A percentile compares a stretch with the other conserved stretches of the same genome.
Conservation (phyloP, 106 monocot genomes). For the Iris macrosiphon region DNA sequence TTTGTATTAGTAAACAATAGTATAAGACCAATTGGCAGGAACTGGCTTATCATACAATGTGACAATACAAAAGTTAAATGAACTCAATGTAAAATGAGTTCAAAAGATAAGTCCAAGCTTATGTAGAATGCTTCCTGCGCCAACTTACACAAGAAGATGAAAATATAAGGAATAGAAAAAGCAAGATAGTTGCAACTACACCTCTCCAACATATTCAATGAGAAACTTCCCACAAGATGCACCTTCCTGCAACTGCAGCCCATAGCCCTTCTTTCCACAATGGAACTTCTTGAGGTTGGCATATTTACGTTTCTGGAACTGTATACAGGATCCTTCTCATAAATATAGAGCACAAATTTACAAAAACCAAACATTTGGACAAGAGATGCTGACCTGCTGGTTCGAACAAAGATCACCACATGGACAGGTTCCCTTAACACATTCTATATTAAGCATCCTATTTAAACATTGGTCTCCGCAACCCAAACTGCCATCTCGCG, state of each 20-base stretch:
- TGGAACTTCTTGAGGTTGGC: slow-evolving; percentile 65
- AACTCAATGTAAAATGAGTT: too few relatives aligned
- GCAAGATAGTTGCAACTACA: too few relatives aligned
- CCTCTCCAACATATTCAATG: slow-evolving; percentile 99
- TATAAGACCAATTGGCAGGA: too few relatives aligned
- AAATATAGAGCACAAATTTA: slow-evolving; percentile 3
- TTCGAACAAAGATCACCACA: slow-evolving; percentile 95
- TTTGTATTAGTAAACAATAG: too few relatives aligned
- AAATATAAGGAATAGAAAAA: too few relatives aligned
- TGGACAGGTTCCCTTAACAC: slow-evolving; percentile 85
- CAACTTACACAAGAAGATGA: too few relatives aligned
- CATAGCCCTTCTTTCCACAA: slow-evolving; percentile 91
- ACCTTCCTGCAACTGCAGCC: slow-evolving; percentile 62
- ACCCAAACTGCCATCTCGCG: slow-evolving; percentile 62
- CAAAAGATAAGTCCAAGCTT: too few relatives aligned
- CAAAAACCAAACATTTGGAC: not conserved
- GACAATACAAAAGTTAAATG: too few relatives aligned
- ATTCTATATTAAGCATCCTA: slow-evolving; percentile 96
- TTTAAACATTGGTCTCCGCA: slow-evolving; percentile 91
- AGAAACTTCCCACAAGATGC: slow-evolving; percentile 71
- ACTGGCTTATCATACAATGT: too few relatives aligned
- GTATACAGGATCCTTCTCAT: slow-evolving; percentile 3
- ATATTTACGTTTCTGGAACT: slow-evolving; percentile 95
- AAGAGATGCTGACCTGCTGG: slow-evolving; percentile 50
- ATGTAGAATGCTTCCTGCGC: too few relatives aligned